Conservation (phyloP, 345 rosid genomes). For the Mangifera indica region DNA sequence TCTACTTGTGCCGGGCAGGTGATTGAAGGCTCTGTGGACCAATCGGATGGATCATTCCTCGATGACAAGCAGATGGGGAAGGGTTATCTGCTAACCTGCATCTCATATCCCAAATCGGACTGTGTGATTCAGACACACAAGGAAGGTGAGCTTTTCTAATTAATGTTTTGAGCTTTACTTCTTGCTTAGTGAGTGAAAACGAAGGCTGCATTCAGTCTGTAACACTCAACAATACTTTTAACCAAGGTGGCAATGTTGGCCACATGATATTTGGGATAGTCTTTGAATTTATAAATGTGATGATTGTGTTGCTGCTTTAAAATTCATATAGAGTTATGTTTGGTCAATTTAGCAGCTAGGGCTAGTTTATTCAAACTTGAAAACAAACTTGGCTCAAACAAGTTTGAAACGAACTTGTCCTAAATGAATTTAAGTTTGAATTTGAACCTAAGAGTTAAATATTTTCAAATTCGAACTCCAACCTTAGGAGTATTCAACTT, state of each 20-base stretch:
- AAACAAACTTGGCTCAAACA: too few relatives aligned
- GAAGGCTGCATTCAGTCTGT: not conserved
- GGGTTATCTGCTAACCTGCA: slow-evolving; percentile 53
- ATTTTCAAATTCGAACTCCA: too few relatives aligned
- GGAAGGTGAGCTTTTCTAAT: slow-evolving; percentile 43
- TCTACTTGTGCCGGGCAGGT: slow-evolving; percentile 51
- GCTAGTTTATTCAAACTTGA: too few relatives aligned
- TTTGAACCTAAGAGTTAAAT: too few relatives aligned
- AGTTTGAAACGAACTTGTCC: too few relatives aligned
- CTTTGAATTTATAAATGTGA: not conserved
- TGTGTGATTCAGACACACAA: slow-evolving; percentile 58
- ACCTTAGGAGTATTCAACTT: too few relatives aligned
- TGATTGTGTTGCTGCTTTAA: not conserved
- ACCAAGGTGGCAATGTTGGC: not conserved
- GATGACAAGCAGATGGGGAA: slow-evolving; percentile 49
- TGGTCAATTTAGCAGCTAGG: not conserved
- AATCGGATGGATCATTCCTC: slow-evolving; percentile 56
- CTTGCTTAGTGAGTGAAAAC: not conserved
- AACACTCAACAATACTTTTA: not conserved
- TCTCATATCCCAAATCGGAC: slow-evolving; percentile 50
- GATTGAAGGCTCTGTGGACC: slow-evolving; percentile 50
- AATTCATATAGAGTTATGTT: not conserved
- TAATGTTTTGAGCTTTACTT: not conserved
- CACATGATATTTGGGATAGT: not conserved
- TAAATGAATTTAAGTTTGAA: too few relatives aligned